Evolutionary conservation across 2,329 filamentous ascomycete species (phyloP), one percentile per base, ranked within the genome.

Genomic region (Lachnellula willkommii): DNA sequence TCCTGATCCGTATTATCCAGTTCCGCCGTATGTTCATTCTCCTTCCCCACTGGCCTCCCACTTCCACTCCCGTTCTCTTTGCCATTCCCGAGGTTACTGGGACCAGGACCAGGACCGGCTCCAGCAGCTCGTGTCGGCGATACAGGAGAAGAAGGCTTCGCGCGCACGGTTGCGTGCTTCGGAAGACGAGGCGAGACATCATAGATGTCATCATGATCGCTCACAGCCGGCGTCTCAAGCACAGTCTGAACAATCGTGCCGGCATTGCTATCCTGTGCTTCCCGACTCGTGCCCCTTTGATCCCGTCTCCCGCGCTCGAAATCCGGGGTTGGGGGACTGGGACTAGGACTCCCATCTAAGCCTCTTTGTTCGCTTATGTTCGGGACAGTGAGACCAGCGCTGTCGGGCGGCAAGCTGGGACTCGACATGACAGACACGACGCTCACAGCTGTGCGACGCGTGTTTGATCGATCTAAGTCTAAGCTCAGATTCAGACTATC

Each of bases 151-250:
- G 36, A 0, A 2, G 22, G 45, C 22, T 37, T 37, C 20, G 7
- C 8, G 32, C 15, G 36, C 36, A 14, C 2, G 24, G n/a, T 24
- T 32, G 48, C 43, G 36, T 20, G 26, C 20, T 60, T 58, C 5
- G 62, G 60, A 26, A 65, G 48, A 24, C 62, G 58, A 2, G 72
- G 71, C 24, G 66, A 69, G 15, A 70, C 69, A 36, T 69, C 64
- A 59, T 74, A 73, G 6, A 74, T 60, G 53, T 73, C 68, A 7
- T 72, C 69, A 2, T 52, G 28, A 32, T 32, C 28, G 9, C 28
- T 32, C 28, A 32, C 28, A 32, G 28, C 28, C 28, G 28, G 28
- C 28, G 28, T 32, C 15, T 17, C 36, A 20, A 49, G 15, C 28
- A 24, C 47, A 26, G 37, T 56, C 50, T 14, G 54, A 9, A 32